These are phyloP conservation scores for Lotus japonicus DNA, from an alignment of 306 rosid genomes.

Conservation along the genomic window DNA sequence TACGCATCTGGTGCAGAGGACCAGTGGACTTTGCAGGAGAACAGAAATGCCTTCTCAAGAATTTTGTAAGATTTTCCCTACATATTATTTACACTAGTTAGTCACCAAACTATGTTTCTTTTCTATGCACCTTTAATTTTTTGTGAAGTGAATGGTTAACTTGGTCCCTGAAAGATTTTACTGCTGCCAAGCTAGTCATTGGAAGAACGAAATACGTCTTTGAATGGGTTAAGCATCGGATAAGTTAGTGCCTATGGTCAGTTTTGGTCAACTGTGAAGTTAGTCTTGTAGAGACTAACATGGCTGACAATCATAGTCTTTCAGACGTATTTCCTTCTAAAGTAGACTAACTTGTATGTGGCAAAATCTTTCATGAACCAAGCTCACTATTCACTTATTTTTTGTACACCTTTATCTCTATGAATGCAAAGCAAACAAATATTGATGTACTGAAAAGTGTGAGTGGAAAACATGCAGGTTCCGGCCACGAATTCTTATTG, in stretches of 20 bases:
- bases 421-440: not conserved
- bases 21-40: constrained; percentile 69
- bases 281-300: no score
- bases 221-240: no score
- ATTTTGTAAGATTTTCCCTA: constrained; percentile 44
- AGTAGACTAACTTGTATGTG: no score
- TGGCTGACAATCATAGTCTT: no score
- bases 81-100: not conserved
- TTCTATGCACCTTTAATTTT: not conserved
- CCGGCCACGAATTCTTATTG: constrained; percentile 91
- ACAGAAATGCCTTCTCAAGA: constrained; percentile 62
- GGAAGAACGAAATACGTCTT: no score
- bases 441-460: constrained; percentile 8
- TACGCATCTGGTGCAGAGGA: constrained; percentile 79
- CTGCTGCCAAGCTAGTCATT: no score
- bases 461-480: constrained; percentile 47
- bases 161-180: no score
- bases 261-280: no score
- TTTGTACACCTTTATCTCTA: not conserved
- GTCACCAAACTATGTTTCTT: not conserved
- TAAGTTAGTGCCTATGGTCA: no score
- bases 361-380: no score
- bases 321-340: no score
- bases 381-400: not conserved
- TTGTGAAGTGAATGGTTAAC: no score